Base-by-base conservation (phyloP, 2,329 filamentous ascomycete species). In the Microdochium bolleyi region DNA sequence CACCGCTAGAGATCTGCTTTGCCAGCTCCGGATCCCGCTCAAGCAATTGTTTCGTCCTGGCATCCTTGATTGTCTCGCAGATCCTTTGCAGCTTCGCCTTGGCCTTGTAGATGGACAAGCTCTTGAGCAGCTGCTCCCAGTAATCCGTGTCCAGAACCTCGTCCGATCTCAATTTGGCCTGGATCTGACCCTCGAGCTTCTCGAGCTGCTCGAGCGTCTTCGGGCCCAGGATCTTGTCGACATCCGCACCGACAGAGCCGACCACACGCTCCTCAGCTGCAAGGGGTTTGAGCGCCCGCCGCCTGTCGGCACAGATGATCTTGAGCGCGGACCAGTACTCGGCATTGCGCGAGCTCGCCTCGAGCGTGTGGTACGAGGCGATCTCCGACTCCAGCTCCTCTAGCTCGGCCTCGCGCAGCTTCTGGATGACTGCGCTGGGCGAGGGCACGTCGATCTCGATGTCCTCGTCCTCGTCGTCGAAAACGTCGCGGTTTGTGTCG, bases 71-170 rank as follows among this genome's bases (percentile, higher is more conserved):
- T 13, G 82, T 82, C 58, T 89, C 83, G 58, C 86, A 92, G 16
- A 96, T 84, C 56, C 82, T 85, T 59, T 84, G 84, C 51, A 99
- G 72, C 67, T 87, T 90, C 2, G 91, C 90, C 67, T 89, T 91
- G 32, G 94, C 90, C 72, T 97, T 97, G 84, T 89, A 96, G 1
- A 96, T 84, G 7, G 88, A 77, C 57, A 99, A 74, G 64, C 86
- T 95, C 59, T 85, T 85, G 56, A 99, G 76, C 16, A 99, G 76
- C 65, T 96, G 89, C 65, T 95, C 90, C 94, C 94, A 99, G 68
- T 97, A 99, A 70, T 99, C 94, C 2, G 88, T 90, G 68, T 99
- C 94, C 59, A 99, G 92, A 38, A 89, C 85, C 64, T 96, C 92
- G 64, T 96, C 86, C 8, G 90, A 95, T 51, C 85, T 79, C 49